Evolutionary conservation across 169 alveolate species (phyloP).

Genomic region (Plasmodium inui): DNA sequence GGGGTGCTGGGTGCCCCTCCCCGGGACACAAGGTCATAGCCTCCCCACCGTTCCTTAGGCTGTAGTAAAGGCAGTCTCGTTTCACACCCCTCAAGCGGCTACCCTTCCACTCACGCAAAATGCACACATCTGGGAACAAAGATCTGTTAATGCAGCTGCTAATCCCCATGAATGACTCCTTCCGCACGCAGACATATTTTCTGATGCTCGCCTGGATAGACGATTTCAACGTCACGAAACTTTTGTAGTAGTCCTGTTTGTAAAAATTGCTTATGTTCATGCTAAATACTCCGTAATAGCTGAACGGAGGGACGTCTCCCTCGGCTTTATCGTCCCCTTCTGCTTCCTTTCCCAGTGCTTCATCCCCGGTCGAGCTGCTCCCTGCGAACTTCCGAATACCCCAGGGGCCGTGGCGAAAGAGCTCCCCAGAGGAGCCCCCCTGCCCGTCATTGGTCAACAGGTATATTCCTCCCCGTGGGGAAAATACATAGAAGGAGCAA

Average conservation of each 20-base stretch:
- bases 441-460: constrained; percentile 30
- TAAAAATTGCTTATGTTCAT: constrained; percentile 58
- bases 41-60: constrained; percentile 5
- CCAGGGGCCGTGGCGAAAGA: constrained; percentile 55
- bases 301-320: not conserved
- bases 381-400: not conserved
- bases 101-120: constrained; percentile 7
- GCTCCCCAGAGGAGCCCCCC: not conserved
- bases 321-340: not conserved
- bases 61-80: constrained; percentile 25
- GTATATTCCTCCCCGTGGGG: constrained; percentile 21
- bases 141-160: not conserved
- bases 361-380: not conserved
- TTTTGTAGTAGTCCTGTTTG: constrained; percentile 42
- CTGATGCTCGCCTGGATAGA: constrained; percentile 53
- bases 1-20: not conserved
- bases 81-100: no score
- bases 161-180: not conserved
- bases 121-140: constrained; percentile 32
- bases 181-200: not conserved
- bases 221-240: constrained; percentile 7
- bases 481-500: constrained; percentile 29
- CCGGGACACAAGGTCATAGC: not conserved
- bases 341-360: not conserved
- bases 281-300: constrained; percentile 20